Percentiles rank a stretch among this genome's conserved stretches.
phyloP scores from a whole-genome alignment of 2,329 filamentous ascomycete genomes.

The Aspergillus sp. region DNA sequence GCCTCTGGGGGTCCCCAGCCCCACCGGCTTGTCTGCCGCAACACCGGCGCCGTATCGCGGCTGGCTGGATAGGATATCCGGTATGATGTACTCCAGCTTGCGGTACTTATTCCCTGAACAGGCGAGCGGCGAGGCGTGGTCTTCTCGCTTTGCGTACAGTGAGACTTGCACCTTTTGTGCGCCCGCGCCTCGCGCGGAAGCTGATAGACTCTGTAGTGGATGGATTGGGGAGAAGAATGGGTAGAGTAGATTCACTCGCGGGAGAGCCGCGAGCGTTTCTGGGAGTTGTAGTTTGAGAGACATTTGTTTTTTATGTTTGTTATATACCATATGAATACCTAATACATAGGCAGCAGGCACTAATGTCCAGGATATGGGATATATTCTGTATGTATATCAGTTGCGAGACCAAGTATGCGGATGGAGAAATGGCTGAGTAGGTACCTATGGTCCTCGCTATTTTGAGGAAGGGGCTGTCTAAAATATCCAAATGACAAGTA shows the following conservation, averaged over 20 bases:
- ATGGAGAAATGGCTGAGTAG: too few relatives aligned
- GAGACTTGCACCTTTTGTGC: conserved; percentile 14
- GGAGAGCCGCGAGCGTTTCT: conserved; percentile 26
- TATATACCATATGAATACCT: background rate
- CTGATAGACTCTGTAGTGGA: conserved; percentile 19
- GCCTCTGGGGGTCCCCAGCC: background rate
- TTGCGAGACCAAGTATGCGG: background rate
- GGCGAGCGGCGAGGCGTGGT: conserved; percentile 35
- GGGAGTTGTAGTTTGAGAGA: conserved; percentile 20
- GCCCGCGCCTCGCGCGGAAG: background rate
- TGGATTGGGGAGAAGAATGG: conserved; percentile 33
- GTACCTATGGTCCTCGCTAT: too few relatives aligned
- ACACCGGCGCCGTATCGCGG: background rate
- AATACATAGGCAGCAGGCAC: background rate
- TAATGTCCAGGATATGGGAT: background rate
- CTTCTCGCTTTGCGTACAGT: conserved; percentile 36
- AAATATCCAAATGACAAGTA: too few relatives aligned
- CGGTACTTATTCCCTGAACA: conserved; percentile 40
- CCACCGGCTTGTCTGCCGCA: background rate
- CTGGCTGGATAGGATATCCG: conserved; percentile 29
- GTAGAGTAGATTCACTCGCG: conserved; percentile 31
- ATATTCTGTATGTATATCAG: background rate
- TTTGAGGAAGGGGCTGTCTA: background rate
- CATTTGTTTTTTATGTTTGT: conserved; percentile 4
- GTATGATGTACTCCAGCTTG: conserved; percentile 39